Conservation (phyloP, 805 yeast species). For the Wickerhamomyces mucosus region DNA sequence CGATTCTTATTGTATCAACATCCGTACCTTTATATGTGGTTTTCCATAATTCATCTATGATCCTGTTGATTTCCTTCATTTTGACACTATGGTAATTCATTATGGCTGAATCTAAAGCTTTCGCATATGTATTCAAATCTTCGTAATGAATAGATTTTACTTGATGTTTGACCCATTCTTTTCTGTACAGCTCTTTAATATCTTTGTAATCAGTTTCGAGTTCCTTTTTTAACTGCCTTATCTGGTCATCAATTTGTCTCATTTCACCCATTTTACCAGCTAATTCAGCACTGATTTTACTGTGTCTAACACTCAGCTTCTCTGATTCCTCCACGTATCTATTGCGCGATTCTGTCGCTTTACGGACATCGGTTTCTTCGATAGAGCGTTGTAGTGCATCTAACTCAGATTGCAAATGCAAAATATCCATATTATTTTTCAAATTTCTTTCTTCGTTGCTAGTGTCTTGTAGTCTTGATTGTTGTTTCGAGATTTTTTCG, state of each 20-base stretch:
- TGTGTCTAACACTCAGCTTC: conserved; percentile 37
- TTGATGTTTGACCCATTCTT: conserved; percentile 68
- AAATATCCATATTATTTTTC: conserved; percentile 52
- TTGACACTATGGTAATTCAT: conserved; percentile 86
- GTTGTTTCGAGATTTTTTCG: conserved; percentile 24
- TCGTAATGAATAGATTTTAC: conserved; percentile 68
- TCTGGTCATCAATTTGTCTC: conserved; percentile 71
- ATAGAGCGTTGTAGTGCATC: conserved; percentile 30
- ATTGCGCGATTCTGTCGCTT: conserved; percentile 53
- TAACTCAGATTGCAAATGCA: conserved; percentile 33
- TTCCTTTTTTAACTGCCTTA: conserved; percentile 44
- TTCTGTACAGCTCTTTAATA: conserved; percentile 52
- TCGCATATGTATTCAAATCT: conserved; percentile 73
- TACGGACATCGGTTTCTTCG: conserved; percentile 35
- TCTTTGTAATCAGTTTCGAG: conserved; percentile 61
- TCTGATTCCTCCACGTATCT: conserved; percentile 51
- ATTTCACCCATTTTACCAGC: conserved; percentile 82
- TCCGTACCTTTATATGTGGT: conserved; percentile 92
- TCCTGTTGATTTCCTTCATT: conserved; percentile 86
- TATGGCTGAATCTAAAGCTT: conserved; percentile 84
- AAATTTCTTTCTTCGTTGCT: conserved; percentile 53
- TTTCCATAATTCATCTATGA: conserved; percentile 88
- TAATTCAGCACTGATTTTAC: conserved; percentile 50
- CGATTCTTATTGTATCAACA: conserved; percentile 80
- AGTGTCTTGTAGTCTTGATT: conserved; percentile 42